These are phyloP conservation scores for Cladosporium velox DNA, from an alignment of 2,329 filamentous ascomycete genomes.

Conservation along the genomic window DNA sequence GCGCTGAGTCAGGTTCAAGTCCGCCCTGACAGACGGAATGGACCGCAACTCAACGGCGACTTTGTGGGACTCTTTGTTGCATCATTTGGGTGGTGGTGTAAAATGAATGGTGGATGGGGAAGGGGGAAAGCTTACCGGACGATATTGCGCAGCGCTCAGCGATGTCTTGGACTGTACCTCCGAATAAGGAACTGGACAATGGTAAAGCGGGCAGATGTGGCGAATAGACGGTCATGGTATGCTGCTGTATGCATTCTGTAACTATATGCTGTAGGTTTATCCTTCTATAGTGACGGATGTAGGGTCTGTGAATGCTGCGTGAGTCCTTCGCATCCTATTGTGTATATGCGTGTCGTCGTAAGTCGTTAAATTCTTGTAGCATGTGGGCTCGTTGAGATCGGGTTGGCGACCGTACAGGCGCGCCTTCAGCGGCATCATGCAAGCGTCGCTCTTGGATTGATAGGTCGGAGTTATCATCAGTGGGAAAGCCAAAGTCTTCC, in stretches of 20 bases:
- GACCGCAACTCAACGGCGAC: neutral
- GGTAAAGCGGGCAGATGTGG: neutral
- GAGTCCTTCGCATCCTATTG: neutral
- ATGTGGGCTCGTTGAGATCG: neutral
- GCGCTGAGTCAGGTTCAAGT: constrained; percentile 7
- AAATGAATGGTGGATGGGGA: neutral
- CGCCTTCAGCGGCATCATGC: constrained; percentile 30
- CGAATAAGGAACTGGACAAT: too few relatives aligned
- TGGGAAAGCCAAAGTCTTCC: constrained; percentile 36
- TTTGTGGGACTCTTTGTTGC: constrained; percentile 7
- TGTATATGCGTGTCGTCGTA: neutral
- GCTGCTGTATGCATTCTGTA: neutral
- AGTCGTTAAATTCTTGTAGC: constrained; percentile 6
- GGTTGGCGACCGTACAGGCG: neutral
- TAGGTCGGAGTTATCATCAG: constrained; percentile 21
- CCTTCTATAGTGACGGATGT: neutral
- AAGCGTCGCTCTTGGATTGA: constrained; percentile 25
- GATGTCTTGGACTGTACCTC: too few relatives aligned
- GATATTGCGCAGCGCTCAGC: too few relatives aligned
- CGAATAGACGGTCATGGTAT: neutral
- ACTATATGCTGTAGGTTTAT: neutral
- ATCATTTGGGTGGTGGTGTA: constrained; percentile 1
- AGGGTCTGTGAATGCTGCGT: neutral
- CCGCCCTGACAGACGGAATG: neutral
- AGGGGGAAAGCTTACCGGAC: too few relatives aligned